Evolutionary conservation across 2,329 filamentous ascomycete genomes (phyloP).

Genomic region (Talaromyces verruculosus): DNA sequence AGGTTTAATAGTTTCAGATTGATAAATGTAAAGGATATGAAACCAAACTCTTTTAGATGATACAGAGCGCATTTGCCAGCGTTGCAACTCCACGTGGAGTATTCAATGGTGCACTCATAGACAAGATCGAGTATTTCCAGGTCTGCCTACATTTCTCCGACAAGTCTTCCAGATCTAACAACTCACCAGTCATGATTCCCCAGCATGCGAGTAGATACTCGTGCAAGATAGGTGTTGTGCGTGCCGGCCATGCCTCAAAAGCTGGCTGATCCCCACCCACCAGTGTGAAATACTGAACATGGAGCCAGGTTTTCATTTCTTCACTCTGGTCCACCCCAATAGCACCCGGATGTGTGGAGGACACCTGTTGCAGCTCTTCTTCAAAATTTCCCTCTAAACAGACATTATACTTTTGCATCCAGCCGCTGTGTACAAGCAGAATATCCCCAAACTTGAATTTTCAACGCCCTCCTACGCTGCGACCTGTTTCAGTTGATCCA

Average conservation of each 20-base stretch:
- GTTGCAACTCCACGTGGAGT: conserved; percentile 10
- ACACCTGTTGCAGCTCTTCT: background rate
- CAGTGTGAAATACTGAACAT: background rate
- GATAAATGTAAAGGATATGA: background rate
- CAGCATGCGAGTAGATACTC: conserved; percentile 9
- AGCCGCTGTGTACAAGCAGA: background rate
- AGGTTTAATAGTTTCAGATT: background rate
- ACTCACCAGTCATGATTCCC: conserved; percentile 9
- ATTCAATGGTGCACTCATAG: background rate
- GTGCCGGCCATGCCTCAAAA: conserved; percentile 5
- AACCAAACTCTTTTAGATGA: background rate
- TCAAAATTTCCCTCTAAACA: background rate
- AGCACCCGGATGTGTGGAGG: background rate
- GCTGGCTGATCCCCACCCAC: conserved; percentile 3
- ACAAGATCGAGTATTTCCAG: conserved; percentile 2
- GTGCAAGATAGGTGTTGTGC: background rate
- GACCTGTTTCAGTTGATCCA: too few relatives aligned
- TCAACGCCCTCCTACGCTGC: too few relatives aligned
- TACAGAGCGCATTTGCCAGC: background rate
- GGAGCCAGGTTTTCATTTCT: conserved; percentile 2
- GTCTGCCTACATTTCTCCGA: background rate
- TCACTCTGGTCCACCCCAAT: conserved; percentile 4
- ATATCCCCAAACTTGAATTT: background rate
- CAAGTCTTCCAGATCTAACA: conserved; percentile 6
- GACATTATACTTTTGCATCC: background rate